These are phyloP conservation scores for Hypoxylon cercidicola DNA, from an alignment of 495 filamentous ascomycete species.

Conservation along the genomic window DNA sequence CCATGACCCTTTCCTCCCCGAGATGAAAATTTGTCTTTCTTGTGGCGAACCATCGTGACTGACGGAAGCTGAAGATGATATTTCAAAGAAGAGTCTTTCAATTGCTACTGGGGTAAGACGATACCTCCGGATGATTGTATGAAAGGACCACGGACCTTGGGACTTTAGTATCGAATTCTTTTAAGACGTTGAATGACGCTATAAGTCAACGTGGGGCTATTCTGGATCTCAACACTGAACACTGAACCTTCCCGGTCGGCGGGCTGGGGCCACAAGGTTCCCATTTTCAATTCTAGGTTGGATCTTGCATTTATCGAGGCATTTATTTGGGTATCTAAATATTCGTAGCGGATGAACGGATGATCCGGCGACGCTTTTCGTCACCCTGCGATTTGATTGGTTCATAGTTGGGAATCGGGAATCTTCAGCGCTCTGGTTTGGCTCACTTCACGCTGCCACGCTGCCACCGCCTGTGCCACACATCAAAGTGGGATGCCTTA, in stretches of 20 bases:
- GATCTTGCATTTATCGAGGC: background rate
- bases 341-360: conserved; percentile 17
- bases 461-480: conserved; percentile 6
- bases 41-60: conserved; percentile 83
- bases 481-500: conserved; percentile 22
- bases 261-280: background rate
- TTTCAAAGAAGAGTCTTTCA: no score
- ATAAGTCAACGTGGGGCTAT: background rate
- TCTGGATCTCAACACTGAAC: background rate
- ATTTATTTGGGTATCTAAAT: background rate
- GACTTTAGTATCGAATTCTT: conserved; percentile 8
- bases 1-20: conserved; percentile 71
- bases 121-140: no score
- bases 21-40: conserved; percentile 84
- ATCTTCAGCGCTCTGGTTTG: conserved; percentile 5
- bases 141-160: no score
- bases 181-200: background rate
- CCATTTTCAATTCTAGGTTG: background rate
- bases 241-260: no score
- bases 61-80: background rate
- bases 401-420: background rate
- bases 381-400: conserved; percentile 10
- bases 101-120: no score
- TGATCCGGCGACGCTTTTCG: conserved; percentile 3
- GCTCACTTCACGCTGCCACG: conserved; percentile 7